These are phyloP conservation scores for Pythium sukuiense DNA, from an alignment of 352 stramenopile species.

Conservation along the genomic window DNA sequence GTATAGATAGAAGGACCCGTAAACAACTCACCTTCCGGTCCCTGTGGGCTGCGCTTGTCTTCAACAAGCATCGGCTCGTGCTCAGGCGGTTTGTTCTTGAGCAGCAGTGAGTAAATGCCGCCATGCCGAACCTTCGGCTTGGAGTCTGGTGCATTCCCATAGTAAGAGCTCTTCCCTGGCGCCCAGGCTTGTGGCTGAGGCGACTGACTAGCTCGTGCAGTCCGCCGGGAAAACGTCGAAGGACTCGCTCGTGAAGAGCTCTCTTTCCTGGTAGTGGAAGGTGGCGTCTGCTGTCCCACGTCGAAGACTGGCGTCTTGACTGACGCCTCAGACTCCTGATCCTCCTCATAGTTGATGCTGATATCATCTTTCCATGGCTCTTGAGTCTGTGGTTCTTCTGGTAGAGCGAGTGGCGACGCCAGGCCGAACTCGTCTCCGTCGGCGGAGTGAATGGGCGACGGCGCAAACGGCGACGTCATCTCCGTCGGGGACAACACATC, in stretches of 20 bases:
- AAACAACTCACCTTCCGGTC: slow-evolving; percentile 10
- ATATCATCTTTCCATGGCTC: slow-evolving; percentile 30
- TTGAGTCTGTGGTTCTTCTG: slow-evolving; percentile 38
- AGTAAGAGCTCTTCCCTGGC: not conserved
- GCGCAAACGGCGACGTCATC: slow-evolving; percentile 38
- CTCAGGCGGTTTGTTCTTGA: slow-evolving; percentile 55
- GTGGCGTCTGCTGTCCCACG: not conserved
- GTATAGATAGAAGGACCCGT: not conserved
- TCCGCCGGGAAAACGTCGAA: slow-evolving; percentile 8
- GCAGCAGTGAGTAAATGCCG: slow-evolving; percentile 75
- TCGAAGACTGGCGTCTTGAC: not conserved
- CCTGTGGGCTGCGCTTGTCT: slow-evolving; percentile 36
- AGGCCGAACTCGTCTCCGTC: slow-evolving; percentile 60
- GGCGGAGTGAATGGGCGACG: slow-evolving; percentile 33
- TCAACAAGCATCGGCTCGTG: slow-evolving; percentile 60
- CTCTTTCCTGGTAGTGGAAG: not conserved
- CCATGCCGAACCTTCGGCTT: slow-evolving; percentile 67
- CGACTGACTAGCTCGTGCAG: not conserved
- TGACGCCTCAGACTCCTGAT: not conserved
- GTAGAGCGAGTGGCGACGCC: slow-evolving; percentile 60
- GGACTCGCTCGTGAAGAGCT: slow-evolving; percentile 1
- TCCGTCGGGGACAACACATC: slow-evolving; percentile 50
- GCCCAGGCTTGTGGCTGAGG: slow-evolving; percentile 11
- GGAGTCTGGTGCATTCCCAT: slow-evolving; percentile 23
- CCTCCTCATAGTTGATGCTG: slow-evolving; percentile 24